Evolutionary conservation across 1,284 basidiomycete genomes (phyloP), one percentile per base, ranked within the genome.

Genomic region (Malassezia nana): DNA sequence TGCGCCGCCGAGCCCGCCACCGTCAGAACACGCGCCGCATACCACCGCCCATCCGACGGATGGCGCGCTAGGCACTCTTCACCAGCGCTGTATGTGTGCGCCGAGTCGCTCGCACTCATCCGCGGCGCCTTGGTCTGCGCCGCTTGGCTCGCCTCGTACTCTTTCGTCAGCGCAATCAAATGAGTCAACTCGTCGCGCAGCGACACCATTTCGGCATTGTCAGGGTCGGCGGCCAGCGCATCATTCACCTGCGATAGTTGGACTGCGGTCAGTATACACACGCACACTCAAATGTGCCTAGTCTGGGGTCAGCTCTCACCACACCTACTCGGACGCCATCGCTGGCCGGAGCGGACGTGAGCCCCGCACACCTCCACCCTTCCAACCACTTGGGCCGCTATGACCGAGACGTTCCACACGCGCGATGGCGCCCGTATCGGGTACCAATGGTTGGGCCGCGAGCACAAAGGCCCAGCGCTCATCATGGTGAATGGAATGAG

Each of bases 101-200:
- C n/a, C n/a, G 18, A 12, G 10, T 46, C 29, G 8, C 9, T 35
- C 22, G 45, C n/a, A 24, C 9, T 26, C 4, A 16, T 15, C 42
- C 46, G 18, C 18, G 18, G 31, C 13, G 38, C 26, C 32, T 41
- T 47, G 26, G 55, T n/a, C 3, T 20, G 26, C 46, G 8, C 30
- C 16, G 33, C 33, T 5, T 29, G 25, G 22, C 9, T 25, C 32
- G 28, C 39, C 29, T 33, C 44, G 30, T 15, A 40, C 54, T 15
- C 30, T 25, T 62, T 47, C 80, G 89, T 88, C 64, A 96, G 83
- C 26, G 81, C 79, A 74, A 96, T 91, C 70, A 98, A 84, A 76
- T 92, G 85, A 66, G 84, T 80, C 56, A 98, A 81, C 78, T 95
- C 89, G 22, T 81, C 81, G 68, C 84, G 84, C 58, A 96, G 82